Conservation (phyloP, 805 yeast species). For the Candida incommunis region DNA sequence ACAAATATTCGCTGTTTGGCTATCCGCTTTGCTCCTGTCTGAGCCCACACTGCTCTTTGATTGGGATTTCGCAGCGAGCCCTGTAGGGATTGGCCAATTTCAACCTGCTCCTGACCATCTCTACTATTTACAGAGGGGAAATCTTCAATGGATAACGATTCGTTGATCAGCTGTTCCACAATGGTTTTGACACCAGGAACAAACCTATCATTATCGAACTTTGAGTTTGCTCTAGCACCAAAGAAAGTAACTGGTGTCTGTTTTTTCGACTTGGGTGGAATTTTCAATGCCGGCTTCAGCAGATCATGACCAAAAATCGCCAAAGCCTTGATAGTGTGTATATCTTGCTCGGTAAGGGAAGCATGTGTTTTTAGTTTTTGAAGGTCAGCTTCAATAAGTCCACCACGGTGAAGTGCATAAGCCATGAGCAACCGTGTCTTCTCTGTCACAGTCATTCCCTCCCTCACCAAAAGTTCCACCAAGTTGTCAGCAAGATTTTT, state of each 20-base stretch:
- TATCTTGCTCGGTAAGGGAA: slow-evolving; percentile 26
- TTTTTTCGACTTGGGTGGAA: slow-evolving; percentile 27
- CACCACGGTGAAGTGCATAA: slow-evolving; percentile 66
- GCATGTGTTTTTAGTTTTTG: slow-evolving; percentile 49
- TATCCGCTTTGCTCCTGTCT: slow-evolving; percentile 24
- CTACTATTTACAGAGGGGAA: slow-evolving; percentile 68
- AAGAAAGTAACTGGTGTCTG: slow-evolving; percentile 7
- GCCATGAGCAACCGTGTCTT: slow-evolving; percentile 61
- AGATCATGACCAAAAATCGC: slow-evolving; percentile 36
- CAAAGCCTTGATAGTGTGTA: slow-evolving; percentile 45
- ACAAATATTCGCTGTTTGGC: slow-evolving; percentile 60
- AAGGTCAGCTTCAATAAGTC: slow-evolving; percentile 55
- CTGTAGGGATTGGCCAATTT: slow-evolving; percentile 23
- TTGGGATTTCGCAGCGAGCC: slow-evolving; percentile 55
- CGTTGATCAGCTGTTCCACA: slow-evolving; percentile 33
- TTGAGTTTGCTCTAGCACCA: slow-evolving; percentile 20
- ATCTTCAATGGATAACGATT: slow-evolving; percentile 36
- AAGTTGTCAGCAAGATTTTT: slow-evolving; percentile 49
- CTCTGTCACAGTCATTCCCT: slow-evolving; percentile 25
- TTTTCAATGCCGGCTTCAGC: slow-evolving; percentile 13
- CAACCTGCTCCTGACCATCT: slow-evolving; percentile 23
- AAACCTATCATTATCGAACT: slow-evolving; percentile 43
- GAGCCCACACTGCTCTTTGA: slow-evolving; percentile 69
- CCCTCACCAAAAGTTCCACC: slow-evolving; percentile 39
- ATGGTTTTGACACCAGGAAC: slow-evolving; percentile 55